Percentiles rank a stretch among this genome's conserved stretches.
Evolutionary conservation across 306 rosid species (phyloP).

Genomic region (Prunus armeniaca): DNA sequence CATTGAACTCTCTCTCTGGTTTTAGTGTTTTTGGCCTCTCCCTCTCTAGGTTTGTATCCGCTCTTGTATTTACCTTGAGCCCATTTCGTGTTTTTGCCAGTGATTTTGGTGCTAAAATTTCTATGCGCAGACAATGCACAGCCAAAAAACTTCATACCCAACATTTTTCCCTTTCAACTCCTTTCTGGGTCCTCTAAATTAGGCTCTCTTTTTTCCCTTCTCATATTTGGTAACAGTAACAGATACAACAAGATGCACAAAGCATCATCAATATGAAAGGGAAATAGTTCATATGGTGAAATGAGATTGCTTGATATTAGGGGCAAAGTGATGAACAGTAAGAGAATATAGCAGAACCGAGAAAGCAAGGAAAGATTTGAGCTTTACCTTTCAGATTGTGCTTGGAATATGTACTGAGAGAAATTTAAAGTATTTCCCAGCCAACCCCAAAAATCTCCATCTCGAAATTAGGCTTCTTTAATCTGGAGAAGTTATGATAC

Average conservation of each 20-base stretch:
- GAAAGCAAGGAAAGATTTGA: not conserved
- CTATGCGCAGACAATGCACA: constrained; percentile 16
- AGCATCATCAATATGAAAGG: not conserved
- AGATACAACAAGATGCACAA: not conserved
- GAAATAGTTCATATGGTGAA: not conserved
- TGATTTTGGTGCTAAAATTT: constrained; percentile 27
- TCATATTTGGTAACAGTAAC: not conserved
- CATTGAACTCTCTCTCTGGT: constrained; percentile 22
- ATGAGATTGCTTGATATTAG: not conserved
- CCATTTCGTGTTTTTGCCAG: constrained; percentile 2
- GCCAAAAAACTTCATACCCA: constrained; percentile 19
- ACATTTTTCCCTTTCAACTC: not conserved
- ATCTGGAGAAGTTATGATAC: not conserved
- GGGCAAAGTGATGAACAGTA: not conserved
- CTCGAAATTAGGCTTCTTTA: not conserved
- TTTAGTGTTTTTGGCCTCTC: not conserved
- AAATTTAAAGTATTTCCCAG: not conserved
- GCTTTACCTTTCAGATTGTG: constrained; percentile 1
- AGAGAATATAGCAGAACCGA: too few relatives aligned
- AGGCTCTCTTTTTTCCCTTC: too few relatives aligned
- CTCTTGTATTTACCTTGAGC: not conserved
- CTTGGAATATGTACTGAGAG: not conserved
- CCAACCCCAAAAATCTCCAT: not conserved
- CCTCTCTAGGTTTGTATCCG: not conserved
- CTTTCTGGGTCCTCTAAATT: constrained; percentile 8